These are phyloP conservation scores for Podosphaera aphanis DNA, from an alignment of 2,329 filamentous ascomycete species.

Conservation along the genomic window DNA sequence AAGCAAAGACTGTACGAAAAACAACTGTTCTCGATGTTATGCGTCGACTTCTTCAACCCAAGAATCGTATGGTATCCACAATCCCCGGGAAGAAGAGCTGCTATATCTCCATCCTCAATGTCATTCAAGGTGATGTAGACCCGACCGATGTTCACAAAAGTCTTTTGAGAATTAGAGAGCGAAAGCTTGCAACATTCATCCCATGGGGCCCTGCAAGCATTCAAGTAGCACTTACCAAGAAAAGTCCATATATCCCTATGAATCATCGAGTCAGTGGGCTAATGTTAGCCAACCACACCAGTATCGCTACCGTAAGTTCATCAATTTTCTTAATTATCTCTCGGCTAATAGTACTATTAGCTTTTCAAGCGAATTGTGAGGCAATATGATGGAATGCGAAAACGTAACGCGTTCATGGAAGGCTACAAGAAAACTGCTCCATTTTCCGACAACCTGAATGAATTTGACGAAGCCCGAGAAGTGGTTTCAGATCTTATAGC, in stretches of 20 bases:
- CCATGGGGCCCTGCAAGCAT: conserved; percentile 97
- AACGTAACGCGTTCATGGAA: conserved; percentile 91
- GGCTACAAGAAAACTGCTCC: conserved; percentile 88
- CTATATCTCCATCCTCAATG: conserved; percentile 96
- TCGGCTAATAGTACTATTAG: conserved; percentile 16
- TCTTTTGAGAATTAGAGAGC: conserved; percentile 79
- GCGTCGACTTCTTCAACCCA: conserved; percentile 81
- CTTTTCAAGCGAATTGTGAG: conserved; percentile 83
- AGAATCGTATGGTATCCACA: conserved; percentile 97
- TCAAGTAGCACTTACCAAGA: conserved; percentile 87
- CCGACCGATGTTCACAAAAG: conserved; percentile 98
- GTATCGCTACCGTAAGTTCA: conserved; percentile 56
- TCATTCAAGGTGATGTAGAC: conserved; percentile 96
- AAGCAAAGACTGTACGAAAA: conserved; percentile 92
- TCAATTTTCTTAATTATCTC: not conserved
- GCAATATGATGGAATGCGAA: conserved; percentile 83
- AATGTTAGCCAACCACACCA: conserved; percentile 96
- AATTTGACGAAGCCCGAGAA: conserved; percentile 85
- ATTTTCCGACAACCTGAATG: conserved; percentile 72
- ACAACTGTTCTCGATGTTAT: conserved; percentile 96
- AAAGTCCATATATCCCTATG: conserved; percentile 86
- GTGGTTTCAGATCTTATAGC: conserved; percentile 77
- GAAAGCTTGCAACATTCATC: conserved; percentile 83
- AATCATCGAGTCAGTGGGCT: conserved; percentile 84
- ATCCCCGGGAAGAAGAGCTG: conserved; percentile 90